Evolutionary conservation across 371 early-diverging fungal genomes (phyloP), one percentile per base, ranked within the genome.

Genomic region (Actinomucor elegans): DNA sequence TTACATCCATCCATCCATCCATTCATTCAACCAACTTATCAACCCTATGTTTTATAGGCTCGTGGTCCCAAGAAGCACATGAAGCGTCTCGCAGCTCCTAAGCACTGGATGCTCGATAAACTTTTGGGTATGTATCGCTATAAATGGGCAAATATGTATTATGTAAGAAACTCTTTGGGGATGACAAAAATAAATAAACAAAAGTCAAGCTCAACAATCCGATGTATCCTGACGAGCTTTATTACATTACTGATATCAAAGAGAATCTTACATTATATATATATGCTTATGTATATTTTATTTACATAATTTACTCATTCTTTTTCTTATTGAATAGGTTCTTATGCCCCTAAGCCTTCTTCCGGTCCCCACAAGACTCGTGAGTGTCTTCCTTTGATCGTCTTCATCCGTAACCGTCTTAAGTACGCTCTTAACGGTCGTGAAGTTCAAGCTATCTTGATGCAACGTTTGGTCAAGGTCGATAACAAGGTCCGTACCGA

Each of bases 61-160:
- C 93, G 99, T 77, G 99, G 99, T 81, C 98, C 97, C 66, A 94
- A 93, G 85, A 98, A 99, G 87, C 99, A 99, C 87, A 87, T 99
- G 89, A 99, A 99, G 95, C 94, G 99, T 82, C 89, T 99, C 71
- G 89, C 86, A 52, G 99, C 99, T 60, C 99, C 99, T 82, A 94
- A 93, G 87, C 97, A 98, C 88, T 99, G 99, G 99, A 97, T 99
- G 95, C 89, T 99, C 69, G 98, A 98, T 91, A 99, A 99, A 84
- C 88, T 96, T 68, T 73, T 77, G 69, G 77, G 77, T 73, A 70
- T 40, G 58, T 46, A 18, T 12, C 21, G 4, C n/a, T 36, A 21
- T 35, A 26, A 26, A n/a, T 43, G 33, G n/a, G n/a, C n/a, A n/a
- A n/a, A 21, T 29, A 33, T 41, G 1, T 18, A 26, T 42, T 35